Percentiles rank a stretch among this genome's conserved stretches.
These are phyloP conservation scores for Metschnikowia drakensbergensis DNA, from an alignment of 805 yeast genomes.

Conservation along the genomic window DNA sequence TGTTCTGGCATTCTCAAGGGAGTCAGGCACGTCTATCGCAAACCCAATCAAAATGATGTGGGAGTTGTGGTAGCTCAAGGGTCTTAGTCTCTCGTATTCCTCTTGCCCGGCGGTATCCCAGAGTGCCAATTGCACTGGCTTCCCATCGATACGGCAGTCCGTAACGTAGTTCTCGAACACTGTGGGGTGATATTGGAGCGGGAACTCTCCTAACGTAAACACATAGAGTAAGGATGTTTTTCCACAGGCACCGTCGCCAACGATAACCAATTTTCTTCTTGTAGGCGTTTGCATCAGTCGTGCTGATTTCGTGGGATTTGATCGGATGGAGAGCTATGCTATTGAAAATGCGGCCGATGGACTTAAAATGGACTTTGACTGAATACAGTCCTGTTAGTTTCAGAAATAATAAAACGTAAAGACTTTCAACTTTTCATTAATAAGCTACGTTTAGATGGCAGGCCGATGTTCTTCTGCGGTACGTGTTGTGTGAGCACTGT, in stretches of 20 bases:
- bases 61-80: conserved; percentile 82
- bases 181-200: conserved; percentile 89
- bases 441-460: neutral
- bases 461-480: neutral
- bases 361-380: neutral
- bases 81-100: conserved; percentile 87
- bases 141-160: conserved; percentile 91
- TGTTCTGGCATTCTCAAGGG: conserved; percentile 72
- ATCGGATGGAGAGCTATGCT: neutral
- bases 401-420: neutral
- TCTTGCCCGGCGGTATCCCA: conserved; percentile 99
- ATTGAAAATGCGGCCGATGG: neutral
- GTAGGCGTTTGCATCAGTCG: conserved; percentile 20
- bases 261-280: conserved; percentile 73
- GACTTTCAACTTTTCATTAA: conserved; percentile 1
- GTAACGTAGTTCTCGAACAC: conserved; percentile 94
- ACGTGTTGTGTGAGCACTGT: neutral
- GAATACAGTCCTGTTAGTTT: neutral
- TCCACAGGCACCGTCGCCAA: conserved; percentile 95
- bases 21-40: conserved; percentile 81
- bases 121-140: conserved; percentile 78
- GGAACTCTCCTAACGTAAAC: conserved; percentile 89
- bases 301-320: neutral
- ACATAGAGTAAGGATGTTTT: conserved; percentile 88
- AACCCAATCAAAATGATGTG: conserved; percentile 83